Evolutionary conservation across 2,329 filamentous ascomycete species (phyloP).

Genomic region (Apiospora rasikravindrae): DNA sequence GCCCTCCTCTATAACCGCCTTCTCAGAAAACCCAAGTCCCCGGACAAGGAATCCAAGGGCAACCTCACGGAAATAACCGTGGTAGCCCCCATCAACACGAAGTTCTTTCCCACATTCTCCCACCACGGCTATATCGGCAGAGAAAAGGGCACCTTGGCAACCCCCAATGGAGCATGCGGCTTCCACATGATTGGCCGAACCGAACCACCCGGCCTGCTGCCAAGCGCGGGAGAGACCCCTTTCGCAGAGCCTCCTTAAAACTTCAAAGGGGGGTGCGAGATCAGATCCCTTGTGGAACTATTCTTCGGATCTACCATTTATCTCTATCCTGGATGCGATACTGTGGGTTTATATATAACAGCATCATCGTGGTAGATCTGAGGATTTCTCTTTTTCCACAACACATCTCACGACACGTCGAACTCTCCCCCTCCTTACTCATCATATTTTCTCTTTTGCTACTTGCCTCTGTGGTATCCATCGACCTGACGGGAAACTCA

Average conservation of each 20-base stretch:
- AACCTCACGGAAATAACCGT: too few species aligned
- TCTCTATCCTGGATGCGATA: neutral
- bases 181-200: neutral
- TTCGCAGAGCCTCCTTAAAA: neutral
- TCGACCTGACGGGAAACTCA: too few species aligned
- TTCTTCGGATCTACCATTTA: neutral
- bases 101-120: neutral
- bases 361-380: neutral
- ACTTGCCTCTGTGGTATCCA: too few species aligned
- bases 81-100: neutral
- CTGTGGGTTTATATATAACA: neutral
- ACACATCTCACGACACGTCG: too few species aligned
- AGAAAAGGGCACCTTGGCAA: neutral
- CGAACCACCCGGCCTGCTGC: neutral
- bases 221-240: neutral
- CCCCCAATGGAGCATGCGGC: neutral
- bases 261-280: neutral
- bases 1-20: neutral
- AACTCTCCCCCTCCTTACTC: too few species aligned
- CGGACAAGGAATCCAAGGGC: too few species aligned
- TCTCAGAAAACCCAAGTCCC: neutral
- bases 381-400: too few species aligned
- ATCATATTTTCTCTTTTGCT: too few species aligned
- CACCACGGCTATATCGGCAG: conserved; percentile 8
- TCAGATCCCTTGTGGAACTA: neutral